Base-by-base conservation (phyloP, 176 grass and related monocot genomes). In the Chloris gayana region DNA sequence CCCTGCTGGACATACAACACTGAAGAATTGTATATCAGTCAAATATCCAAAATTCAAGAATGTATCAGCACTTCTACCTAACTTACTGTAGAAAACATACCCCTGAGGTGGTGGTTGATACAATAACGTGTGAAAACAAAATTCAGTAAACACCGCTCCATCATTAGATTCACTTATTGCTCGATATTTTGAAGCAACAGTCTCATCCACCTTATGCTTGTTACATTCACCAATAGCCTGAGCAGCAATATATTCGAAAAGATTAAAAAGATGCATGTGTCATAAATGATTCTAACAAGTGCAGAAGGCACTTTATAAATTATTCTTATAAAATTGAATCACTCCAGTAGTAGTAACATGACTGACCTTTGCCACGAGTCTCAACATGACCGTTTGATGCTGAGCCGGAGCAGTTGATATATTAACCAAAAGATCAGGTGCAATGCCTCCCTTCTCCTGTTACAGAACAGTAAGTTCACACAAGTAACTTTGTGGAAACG, bases 331-430 rank as follows among this genome's bases (percentile, higher is more conserved):
- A 67, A 64, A 64, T 35, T 15, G 9, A 64, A 63, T 34, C 17
- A 65, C 10, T 53, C 15, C 22, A 30, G 33, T 49, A 49, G 51
- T 29, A 26, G 21, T 11, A 67, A n/a, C 49, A 68, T 64, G 61
- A 53, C 83, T 69, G 78, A 98, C 95, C 95, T 93, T 94, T 38
- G 84, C 66, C 69, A 94, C 84, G 49, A 94, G 93, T 74, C 92
- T 89, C 92, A 98, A 85, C 69, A 98, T 91, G 54, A 91, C 90
- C 79, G 83, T 88, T 85, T 94, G 95, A 87, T 98, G 95, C 61
- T 98, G 92, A 78, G 80, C 64, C 67, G 95, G 77, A 85, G 80
- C 59, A 75, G 71, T 92, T 75, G 91, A 87, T 84, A 98, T 76
- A 85, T 88, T 87, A 49, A 89, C 73, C 77, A 98, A 74, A 44